Conservation (phyloP, 1,139 yeast species). For the Blastobotrys proliferans region DNA sequence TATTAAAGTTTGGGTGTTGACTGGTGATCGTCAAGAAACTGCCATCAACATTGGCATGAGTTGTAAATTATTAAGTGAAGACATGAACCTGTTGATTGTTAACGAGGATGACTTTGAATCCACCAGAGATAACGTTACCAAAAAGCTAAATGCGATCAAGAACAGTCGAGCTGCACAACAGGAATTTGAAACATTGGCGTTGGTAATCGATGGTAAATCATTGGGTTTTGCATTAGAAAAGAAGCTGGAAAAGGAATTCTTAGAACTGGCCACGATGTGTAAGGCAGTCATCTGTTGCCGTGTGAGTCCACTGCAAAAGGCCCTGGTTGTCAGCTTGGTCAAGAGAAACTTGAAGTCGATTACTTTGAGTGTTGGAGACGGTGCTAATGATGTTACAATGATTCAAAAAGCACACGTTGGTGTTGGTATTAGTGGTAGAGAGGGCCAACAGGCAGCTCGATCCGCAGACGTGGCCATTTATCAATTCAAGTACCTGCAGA, state of each 20-base stretch:
- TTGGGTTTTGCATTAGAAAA: constrained; percentile 78
- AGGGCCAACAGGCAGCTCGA: constrained; percentile 99
- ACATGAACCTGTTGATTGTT: constrained; percentile 86
- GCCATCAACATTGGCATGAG: constrained; percentile 99
- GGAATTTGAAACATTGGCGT: constrained; percentile 78
- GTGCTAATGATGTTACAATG: constrained; percentile 98
- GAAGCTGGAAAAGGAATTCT: constrained; percentile 71
- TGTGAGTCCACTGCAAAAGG: constrained; percentile 96
- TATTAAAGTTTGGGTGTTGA: constrained; percentile 92
- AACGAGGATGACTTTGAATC: constrained; percentile 81
- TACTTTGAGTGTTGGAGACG: constrained; percentile 93
- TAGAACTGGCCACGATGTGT: constrained; percentile 80
- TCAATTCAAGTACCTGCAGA: constrained; percentile 82
- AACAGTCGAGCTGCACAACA: constrained; percentile 41
- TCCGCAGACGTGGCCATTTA: constrained; percentile 97
- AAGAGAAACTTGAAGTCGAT: constrained; percentile 68
- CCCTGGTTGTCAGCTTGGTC: constrained; percentile 90
- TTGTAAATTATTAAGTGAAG: constrained; percentile 88
- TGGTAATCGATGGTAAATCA: constrained; percentile 92
- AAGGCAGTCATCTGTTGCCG: constrained; percentile 97
- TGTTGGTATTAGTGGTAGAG: constrained; percentile 97
- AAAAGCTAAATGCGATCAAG: constrained; percentile 71
- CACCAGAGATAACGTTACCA: constrained; percentile 64
- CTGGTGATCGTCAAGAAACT: constrained; percentile 99
- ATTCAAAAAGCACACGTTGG: constrained; percentile 99